These are phyloP conservation scores for Claviceps humidiphila DNA, from an alignment of 2,329 filamentous ascomycete species.

Conservation along the genomic window DNA sequence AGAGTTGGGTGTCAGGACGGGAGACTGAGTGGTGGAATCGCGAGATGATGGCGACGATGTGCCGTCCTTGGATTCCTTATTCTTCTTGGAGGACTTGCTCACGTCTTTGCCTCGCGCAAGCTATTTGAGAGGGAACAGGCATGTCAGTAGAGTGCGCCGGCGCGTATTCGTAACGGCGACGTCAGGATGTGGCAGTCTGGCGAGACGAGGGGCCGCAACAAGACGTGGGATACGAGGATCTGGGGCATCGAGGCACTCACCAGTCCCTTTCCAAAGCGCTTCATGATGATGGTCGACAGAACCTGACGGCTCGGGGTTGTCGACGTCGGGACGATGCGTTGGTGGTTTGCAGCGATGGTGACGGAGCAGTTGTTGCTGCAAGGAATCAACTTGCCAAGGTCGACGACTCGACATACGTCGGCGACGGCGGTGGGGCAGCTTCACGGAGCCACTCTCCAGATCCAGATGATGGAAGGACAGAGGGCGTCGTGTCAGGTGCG, in stretches of 20 bases:
- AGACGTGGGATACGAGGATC: constrained; percentile 5
- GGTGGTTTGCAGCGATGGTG: neutral
- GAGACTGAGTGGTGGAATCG: constrained; percentile 44
- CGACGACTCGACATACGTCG: constrained; percentile 3
- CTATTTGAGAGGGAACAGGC: constrained; percentile 33
- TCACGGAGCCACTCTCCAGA: neutral
- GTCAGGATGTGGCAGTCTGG: neutral
- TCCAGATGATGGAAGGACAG: constrained; percentile 7
- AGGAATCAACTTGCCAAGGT: neutral
- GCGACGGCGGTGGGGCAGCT: constrained; percentile 14
- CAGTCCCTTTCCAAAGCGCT: constrained; percentile 92
- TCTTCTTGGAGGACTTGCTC: constrained; percentile 71
- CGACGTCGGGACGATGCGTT: constrained; percentile 3
- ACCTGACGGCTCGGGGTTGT: constrained; percentile 5
- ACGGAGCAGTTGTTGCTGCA: constrained; percentile 1
- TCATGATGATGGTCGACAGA: constrained; percentile 53
- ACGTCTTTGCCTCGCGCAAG: constrained; percentile 82
- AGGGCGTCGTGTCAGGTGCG: constrained; percentile 4
- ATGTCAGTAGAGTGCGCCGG: constrained; percentile 9
- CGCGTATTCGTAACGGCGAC: constrained; percentile 2
- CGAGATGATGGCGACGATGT: constrained; percentile 63
- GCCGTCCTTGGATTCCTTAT: constrained; percentile 60
- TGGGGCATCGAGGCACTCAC: constrained; percentile 7
- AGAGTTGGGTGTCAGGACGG: constrained; percentile 66
- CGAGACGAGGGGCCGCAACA: constrained; percentile 9